phyloP scores from a whole-genome alignment of 352 stramenopile genomes.

The Pythium dissimile region DNA sequence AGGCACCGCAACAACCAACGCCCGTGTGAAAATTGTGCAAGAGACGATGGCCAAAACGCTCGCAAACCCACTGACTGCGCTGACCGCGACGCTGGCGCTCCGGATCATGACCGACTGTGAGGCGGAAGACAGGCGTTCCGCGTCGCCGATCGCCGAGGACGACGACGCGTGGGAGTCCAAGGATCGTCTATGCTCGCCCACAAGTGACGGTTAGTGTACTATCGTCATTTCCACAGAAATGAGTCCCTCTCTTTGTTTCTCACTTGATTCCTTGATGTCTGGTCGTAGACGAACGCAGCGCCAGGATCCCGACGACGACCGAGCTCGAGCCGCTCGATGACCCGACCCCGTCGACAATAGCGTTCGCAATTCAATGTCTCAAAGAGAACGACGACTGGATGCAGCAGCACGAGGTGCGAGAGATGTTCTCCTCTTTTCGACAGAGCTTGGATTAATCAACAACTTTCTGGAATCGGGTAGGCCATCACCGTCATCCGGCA shows the following conservation, averaged over 20 bases:
- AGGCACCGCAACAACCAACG: too few relatives aligned
- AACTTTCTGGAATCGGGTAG: too few relatives aligned
- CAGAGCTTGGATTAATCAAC: not conserved
- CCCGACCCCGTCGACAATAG: not conserved
- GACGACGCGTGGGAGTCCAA: too few relatives aligned
- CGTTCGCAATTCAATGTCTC: conserved; percentile 27
- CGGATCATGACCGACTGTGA: conserved; percentile 2
- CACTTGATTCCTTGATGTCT: too few relatives aligned
- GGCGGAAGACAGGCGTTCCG: conserved; percentile 6
- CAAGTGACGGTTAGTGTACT: conserved; percentile 7
- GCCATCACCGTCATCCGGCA: conserved; percentile 45
- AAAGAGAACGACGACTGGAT: conserved; percentile 45
- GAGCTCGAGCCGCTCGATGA: conserved; percentile 23
- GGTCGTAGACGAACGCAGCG: conserved; percentile 23
- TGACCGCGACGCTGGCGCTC: not conserved
- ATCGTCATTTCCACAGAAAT: too few relatives aligned
- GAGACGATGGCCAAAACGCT: too few relatives aligned
- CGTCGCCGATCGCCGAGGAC: not conserved
- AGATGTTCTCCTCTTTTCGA: not conserved
- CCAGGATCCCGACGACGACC: conserved; percentile 18
- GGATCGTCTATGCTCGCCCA: too few relatives aligned
- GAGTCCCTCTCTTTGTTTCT: too few relatives aligned
- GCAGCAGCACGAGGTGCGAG: conserved; percentile 49
- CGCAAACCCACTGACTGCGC: too few relatives aligned
- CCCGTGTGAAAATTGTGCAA: too few relatives aligned